These are phyloP conservation scores for Fusarium odoratissimum DNA, from an alignment of 2,329 filamentous ascomycete species.

Conservation along the genomic window DNA sequence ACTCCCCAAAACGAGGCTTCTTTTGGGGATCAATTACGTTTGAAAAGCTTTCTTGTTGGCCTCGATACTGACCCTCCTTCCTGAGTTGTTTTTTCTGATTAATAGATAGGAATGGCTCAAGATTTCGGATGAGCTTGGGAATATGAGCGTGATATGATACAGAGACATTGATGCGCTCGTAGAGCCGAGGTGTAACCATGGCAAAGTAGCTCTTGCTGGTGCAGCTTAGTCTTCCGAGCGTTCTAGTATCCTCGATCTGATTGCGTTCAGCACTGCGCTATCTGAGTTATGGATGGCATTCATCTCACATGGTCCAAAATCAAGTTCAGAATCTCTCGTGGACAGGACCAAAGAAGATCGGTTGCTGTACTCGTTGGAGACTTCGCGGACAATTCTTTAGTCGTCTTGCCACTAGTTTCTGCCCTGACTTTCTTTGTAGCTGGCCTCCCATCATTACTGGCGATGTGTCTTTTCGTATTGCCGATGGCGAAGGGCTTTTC, in stretches of 20 bases:
- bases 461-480: background rate
- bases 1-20: slow-evolving; percentile 11
- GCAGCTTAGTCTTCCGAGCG: slow-evolving; percentile 14
- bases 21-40: background rate
- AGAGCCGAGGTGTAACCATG: slow-evolving; percentile 23
- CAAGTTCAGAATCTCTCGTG: slow-evolving; percentile 29
- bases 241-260: slow-evolving; percentile 1
- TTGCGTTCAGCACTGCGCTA: background rate
- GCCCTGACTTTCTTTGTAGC: background rate
- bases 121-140: slow-evolving; percentile 28
- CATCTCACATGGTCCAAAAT: slow-evolving; percentile 20
- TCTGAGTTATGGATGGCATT: background rate
- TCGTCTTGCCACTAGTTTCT: background rate
- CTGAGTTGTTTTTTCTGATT: slow-evolving; percentile 33
- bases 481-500: background rate
- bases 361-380: background rate
- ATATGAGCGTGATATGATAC: slow-evolving; percentile 28
- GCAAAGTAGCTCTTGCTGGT: slow-evolving; percentile 36
- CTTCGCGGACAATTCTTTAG: background rate
- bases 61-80: slow-evolving; percentile 28
- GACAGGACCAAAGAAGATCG: slow-evolving; percentile 9
- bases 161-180: slow-evolving; percentile 16
- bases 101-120: slow-evolving; percentile 31
- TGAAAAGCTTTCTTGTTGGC: slow-evolving; percentile 31
- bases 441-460: background rate